These are phyloP conservation scores for Hymenoscyphus fraxineus DNA, from an alignment of 2,329 filamentous ascomycete genomes.

Conservation along the genomic window DNA sequence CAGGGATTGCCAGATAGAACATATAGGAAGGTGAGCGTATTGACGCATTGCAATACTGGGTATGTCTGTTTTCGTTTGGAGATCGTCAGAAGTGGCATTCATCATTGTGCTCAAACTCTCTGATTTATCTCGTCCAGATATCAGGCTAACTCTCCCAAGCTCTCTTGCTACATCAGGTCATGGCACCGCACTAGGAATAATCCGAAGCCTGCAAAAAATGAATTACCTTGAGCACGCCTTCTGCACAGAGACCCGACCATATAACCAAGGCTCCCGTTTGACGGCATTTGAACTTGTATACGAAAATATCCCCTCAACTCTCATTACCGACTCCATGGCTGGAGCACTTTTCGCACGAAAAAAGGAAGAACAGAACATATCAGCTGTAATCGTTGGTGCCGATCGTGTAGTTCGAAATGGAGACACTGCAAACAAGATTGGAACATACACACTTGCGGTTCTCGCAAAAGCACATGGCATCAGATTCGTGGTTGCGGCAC, in stretches of 20 bases:
- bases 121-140: background rate
- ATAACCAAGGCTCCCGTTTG: slow-evolving; percentile 93
- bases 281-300: slow-evolving; percentile 97
- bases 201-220: slow-evolving; percentile 71
- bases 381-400: slow-evolving; percentile 87
- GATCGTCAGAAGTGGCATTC: background rate
- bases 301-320: slow-evolving; percentile 83
- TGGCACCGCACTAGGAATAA: slow-evolving; percentile 90
- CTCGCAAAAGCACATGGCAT: slow-evolving; percentile 82
- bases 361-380: slow-evolving; percentile 63
- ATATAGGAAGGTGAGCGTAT: slow-evolving; percentile 64
- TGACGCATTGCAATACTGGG: slow-evolving; percentile 98
- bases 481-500: slow-evolving; percentile 92
- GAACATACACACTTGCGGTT: slow-evolving; percentile 90
- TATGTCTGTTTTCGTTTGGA: slow-evolving; percentile 36
- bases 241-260: slow-evolving; percentile 94
- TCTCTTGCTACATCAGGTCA: slow-evolving; percentile 97
- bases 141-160: slow-evolving; percentile 38
- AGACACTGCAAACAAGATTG: slow-evolving; percentile 98
- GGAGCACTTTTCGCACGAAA: slow-evolving; percentile 70
- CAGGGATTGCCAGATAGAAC: slow-evolving; percentile 42
- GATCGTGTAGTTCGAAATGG: slow-evolving; percentile 95
- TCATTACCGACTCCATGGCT: slow-evolving; percentile 97
- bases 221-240: slow-evolving; percentile 75
- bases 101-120: background rate